phyloP scores from a whole-genome alignment of 2,329 filamentous ascomycete species.

The Rhynchosporium agropyri region DNA sequence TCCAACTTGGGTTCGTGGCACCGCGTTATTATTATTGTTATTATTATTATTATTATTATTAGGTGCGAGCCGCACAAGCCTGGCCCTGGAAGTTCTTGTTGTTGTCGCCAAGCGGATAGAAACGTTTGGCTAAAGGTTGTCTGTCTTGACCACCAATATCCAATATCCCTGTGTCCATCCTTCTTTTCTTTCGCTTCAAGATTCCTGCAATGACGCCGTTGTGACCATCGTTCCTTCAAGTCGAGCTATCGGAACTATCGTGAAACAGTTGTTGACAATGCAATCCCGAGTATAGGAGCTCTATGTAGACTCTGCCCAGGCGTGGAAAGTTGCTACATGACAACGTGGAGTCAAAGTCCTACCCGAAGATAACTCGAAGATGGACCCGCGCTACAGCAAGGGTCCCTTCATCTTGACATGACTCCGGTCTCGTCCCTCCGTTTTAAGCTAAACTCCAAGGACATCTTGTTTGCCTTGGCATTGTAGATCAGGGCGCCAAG shows the following conservation, averaged over 20 bases:
- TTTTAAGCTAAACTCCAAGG: constrained; percentile 10
- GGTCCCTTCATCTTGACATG: not conserved
- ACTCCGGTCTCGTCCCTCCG: not conserved
- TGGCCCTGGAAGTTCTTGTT: constrained; percentile 9
- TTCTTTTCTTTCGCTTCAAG: not conserved
- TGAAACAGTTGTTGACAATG: not conserved
- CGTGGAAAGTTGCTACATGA: not conserved
- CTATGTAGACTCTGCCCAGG: not conserved
- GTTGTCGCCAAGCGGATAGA: constrained; percentile 17
- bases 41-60: not conserved
- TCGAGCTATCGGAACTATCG: not conserved
- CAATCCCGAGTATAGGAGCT: constrained; percentile 1
- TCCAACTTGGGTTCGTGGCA: constrained; percentile 1
- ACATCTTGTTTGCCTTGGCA: constrained; percentile 6
- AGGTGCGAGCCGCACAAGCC: not conserved
- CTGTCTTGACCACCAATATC: not conserved
- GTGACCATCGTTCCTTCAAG: constrained; percentile 4
- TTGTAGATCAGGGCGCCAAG: constrained; percentile 7
- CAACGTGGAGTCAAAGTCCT: constrained; percentile 2
- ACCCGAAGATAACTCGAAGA: not conserved
- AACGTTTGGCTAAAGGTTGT: constrained; percentile 11
- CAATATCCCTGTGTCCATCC: constrained; percentile 3
- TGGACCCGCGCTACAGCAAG: not conserved
- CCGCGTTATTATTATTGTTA: too few relatives aligned
- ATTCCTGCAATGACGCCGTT: constrained; percentile 2